Evolutionary conservation across 1,284 basidiomycete genomes (phyloP).

Genomic region (Trichosporon sp.): DNA sequence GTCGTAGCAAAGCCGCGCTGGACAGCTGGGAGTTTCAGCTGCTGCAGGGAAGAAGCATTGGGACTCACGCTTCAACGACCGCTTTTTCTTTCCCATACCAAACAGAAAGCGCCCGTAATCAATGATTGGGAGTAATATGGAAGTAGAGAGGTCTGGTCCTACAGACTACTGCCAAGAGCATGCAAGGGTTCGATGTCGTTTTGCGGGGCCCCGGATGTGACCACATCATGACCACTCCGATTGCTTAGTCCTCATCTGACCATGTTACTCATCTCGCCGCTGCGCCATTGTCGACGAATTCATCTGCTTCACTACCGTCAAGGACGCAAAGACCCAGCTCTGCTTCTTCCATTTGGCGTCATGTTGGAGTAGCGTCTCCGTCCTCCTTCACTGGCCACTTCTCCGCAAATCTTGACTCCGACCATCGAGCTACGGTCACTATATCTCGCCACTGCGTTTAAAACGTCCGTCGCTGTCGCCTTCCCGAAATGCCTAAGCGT

Average conservation of each 20-base stretch:
- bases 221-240: too few relatives aligned
- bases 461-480: background rate
- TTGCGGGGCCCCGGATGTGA: too few relatives aligned
- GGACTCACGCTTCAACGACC: constrained; percentile 66
- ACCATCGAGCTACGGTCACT: background rate
- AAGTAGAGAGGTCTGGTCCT: too few relatives aligned
- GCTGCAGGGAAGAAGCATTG: constrained; percentile 16
- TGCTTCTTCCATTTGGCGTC: background rate
- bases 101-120: too few relatives aligned
- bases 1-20: constrained; percentile 73
- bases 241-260: too few relatives aligned
- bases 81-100: constrained; percentile 77
- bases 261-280: too few relatives aligned
- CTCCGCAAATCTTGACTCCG: background rate
- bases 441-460: background rate
- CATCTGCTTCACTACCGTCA: background rate
- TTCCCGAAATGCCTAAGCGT: constrained; percentile 17
- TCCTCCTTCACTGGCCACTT: background rate
- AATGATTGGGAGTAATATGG: too few relatives aligned
- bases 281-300: background rate
- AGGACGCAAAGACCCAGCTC: background rate
- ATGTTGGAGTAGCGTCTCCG: background rate
- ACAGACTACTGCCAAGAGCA: too few relatives aligned
- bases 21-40: constrained; percentile 25
- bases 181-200: too few relatives aligned